These are phyloP conservation scores for Neospermospora avenae DNA, from an alignment of 2,329 filamentous ascomycete genomes.

Conservation along the genomic window DNA sequence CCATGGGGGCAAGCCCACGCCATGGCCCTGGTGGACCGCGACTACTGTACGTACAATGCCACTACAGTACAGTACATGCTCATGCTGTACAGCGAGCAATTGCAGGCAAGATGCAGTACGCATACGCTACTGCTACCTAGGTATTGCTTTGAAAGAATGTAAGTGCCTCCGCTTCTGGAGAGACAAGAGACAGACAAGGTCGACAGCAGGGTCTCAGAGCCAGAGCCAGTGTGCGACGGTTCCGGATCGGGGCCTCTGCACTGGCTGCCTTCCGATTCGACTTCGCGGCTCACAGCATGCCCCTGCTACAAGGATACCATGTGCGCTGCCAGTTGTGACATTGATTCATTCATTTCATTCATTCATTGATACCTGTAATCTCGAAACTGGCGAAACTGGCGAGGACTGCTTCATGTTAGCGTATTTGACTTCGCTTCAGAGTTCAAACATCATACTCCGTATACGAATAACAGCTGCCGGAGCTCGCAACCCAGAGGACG, in stretches of 20 bases:
- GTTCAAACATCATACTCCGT: no score
- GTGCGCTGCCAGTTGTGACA: slow-evolving; percentile 11
- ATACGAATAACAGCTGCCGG: not conserved
- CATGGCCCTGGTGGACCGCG: slow-evolving; percentile 10
- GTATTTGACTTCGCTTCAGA: not conserved
- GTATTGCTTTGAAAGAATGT: no score
- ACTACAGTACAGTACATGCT: no score
- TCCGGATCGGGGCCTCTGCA: slow-evolving; percentile 21
- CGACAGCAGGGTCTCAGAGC: slow-evolving; percentile 13
- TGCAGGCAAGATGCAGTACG: slow-evolving; percentile 13
- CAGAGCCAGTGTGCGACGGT: slow-evolving; percentile 19
- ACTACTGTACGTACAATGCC: slow-evolving; percentile 4
- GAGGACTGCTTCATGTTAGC: not conserved
- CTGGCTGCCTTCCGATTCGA: slow-evolving; percentile 28
- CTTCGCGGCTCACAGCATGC: slow-evolving; percentile 30
- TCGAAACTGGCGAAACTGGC: not conserved
- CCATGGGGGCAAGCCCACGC: slow-evolving; percentile 16
- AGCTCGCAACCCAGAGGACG: not conserved
- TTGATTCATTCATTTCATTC: not conserved
- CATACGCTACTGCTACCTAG: not conserved
- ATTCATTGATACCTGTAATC: no score
- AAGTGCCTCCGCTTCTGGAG: slow-evolving; percentile 13
- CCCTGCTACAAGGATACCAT: slow-evolving; percentile 25
- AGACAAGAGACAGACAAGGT: slow-evolving; percentile 1
- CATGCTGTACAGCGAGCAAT: not conserved